These are phyloP conservation scores for Corymbia citriodora DNA, from an alignment of 441 rosid species.

Conservation along the genomic window DNA sequence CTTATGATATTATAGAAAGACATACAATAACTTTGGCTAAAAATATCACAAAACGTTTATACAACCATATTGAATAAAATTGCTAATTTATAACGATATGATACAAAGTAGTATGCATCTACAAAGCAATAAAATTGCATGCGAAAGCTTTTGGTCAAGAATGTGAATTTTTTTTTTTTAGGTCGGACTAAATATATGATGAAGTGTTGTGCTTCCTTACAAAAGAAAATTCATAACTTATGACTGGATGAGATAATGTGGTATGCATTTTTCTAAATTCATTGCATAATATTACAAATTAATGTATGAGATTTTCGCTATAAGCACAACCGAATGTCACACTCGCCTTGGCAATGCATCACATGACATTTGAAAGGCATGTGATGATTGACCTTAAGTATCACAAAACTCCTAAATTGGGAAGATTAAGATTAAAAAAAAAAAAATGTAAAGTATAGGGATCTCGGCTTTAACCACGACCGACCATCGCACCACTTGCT, in stretches of 20 bases:
- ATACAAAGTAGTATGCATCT: neutral
- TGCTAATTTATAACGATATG: neutral
- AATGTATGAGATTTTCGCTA: neutral
- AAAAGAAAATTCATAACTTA: neutral
- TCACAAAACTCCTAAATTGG: neutral
- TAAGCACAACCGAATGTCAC: neutral
- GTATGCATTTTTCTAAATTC: neutral
- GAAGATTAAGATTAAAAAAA: neutral
- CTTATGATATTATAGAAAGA: neutral
- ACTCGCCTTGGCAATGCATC: neutral
- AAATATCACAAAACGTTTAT: neutral
- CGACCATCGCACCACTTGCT: neutral
- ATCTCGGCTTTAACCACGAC: neutral
- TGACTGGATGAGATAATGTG: neutral
- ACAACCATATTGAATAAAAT: neutral
- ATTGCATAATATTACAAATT: neutral
- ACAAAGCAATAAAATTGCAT: neutral
- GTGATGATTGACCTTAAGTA: neutral
- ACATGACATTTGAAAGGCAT: neutral
- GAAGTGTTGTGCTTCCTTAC: rapidly evolving
- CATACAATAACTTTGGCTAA: neutral
- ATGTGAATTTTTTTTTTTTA: neutral
- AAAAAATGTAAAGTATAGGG: neutral
- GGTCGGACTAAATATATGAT: neutral
- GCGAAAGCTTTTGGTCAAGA: neutral